A percentile compares a stretch with the other conserved stretches of the same genome.
Evolutionary conservation across 2,329 filamentous ascomycete species (phyloP).

Genomic region (Phyllosticta paracitricarpa): DNA sequence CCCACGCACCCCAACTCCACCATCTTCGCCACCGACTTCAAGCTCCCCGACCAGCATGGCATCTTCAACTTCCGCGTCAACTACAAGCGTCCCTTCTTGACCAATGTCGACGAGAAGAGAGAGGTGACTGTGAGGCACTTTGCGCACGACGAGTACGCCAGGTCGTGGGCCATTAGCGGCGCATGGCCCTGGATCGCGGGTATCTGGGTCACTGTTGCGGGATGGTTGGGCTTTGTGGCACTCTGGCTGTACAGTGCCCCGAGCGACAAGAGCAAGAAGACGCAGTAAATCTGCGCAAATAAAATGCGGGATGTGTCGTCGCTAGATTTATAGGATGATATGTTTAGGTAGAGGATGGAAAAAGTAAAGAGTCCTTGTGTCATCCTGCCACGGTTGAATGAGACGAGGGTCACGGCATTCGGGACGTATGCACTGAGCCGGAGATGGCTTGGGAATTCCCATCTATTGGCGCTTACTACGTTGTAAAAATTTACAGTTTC

Average conservation of each 20-base stretch:
- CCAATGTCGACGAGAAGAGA: constrained; percentile 82
- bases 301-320: background rate
- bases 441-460: too few species aligned
- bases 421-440: too few species aligned
- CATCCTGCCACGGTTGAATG: background rate
- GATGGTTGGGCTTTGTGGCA: constrained; percentile 75
- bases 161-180: constrained; percentile 79
- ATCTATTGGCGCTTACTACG: too few species aligned
- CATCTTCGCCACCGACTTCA: constrained; percentile 66
- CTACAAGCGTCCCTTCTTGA: constrained; percentile 92
- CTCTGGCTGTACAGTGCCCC: constrained; percentile 78
- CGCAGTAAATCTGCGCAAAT: background rate
- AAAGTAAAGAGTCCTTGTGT: background rate
- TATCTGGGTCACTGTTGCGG: constrained; percentile 70
- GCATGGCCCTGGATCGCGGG: constrained; percentile 94
- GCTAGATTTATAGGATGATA: background rate
- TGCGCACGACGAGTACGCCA: constrained; percentile 92
- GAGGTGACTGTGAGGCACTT: constrained; percentile 94
- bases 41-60: constrained; percentile 88
- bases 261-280: constrained; percentile 42
- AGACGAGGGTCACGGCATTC: too few species aligned
- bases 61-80: constrained; percentile 98
- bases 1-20: constrained; percentile 54
- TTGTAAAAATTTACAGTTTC: too few species aligned
- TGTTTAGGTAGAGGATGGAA: background rate